phyloP scores from a whole-genome alignment of 2,329 filamentous ascomycete species.

The Ophiocordyceps unilateralis region DNA sequence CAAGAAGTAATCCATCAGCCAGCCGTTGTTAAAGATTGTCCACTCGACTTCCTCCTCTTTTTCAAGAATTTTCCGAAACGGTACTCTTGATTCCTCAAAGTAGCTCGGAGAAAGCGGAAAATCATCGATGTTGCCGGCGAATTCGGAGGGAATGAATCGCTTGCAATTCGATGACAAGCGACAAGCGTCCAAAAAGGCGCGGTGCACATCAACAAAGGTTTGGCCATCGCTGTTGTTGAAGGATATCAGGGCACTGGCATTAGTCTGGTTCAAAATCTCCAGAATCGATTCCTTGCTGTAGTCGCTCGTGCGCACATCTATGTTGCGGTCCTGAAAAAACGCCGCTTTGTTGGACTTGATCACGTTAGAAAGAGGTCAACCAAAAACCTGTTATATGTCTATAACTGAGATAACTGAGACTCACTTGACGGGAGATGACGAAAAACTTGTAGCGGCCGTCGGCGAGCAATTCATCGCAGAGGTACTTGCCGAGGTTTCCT shows the following conservation, averaged over 20 bases:
- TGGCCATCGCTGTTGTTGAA: not conserved
- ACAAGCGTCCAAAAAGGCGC: not conserved
- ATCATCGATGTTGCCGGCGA: not conserved
- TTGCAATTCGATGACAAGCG: not conserved
- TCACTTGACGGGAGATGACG: constrained; percentile 1
- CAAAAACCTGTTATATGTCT: no score
- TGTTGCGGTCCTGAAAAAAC: not conserved
- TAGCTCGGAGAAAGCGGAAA: not conserved
- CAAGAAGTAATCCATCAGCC: constrained; percentile 1
- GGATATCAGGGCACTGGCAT: not conserved
- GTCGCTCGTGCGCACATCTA: not conserved
- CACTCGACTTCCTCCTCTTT: not conserved
- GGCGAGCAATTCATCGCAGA: not conserved
- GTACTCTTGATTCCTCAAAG: not conserved
- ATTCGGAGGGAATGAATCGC: constrained; percentile 1
- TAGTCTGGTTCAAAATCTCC: not conserved
- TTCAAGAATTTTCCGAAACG: not conserved
- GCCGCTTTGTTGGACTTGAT: not conserved
- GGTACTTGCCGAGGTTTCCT: not conserved
- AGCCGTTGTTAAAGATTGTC: constrained; percentile 1
- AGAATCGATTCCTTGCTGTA: not conserved
- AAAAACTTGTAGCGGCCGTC: not conserved
- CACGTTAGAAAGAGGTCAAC: not conserved
- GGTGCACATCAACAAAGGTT: not conserved
- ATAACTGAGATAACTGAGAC: no score